Evolutionary conservation across 2,329 filamentous ascomycete species (phyloP), one percentile per base, ranked within the genome.

Genomic region (Ascocoryne sarcoides): DNA sequence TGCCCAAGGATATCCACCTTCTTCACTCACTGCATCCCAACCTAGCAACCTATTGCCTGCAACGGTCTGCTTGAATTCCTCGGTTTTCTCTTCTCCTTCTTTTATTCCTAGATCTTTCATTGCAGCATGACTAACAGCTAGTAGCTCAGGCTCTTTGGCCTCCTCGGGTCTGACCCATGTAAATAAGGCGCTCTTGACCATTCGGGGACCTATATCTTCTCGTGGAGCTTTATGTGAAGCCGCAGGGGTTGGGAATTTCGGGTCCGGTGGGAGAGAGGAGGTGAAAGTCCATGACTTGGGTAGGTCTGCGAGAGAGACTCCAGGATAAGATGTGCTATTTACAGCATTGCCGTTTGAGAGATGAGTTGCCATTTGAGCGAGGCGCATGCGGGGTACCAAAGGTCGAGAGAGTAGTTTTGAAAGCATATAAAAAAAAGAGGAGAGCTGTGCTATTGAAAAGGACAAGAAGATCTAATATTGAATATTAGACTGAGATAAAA

Each of bases 1-100:
- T 21, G 92, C 89, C 92, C 92, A 98, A 0, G 92, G 90, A 60
- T 98, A 98, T 32, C 92, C 79, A 15, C 84, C 82, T 43, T 77
- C 66, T 17, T 66, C 60, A 49, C 69, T 71, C 43, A 78, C 72
- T 43, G 82, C 75, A 48, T 87, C 75, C 76, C 83, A 84, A 36
- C 88, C 90, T 41, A 84, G 76, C 10, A 95, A 73, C 56, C 78
- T 80, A 59, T 92, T 94, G 2, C 92, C 92, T 0, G 84, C 78
- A 5, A 93, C 83, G 1, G 87, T 70, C 44, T 83, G 71, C 46
- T 75, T 73, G 60, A 96, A 95, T 9, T 85, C 80, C 1, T 84
- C 72, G 0, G 76, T 84, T 36, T 75, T 62, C 34, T 81, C 77
- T 51, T 92, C 84, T 2, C 74, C 76, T 1, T 70, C 62, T 15